Conservation (phyloP, 371 early-diverging fungal species). For the Mucor velutinosus region DNA sequence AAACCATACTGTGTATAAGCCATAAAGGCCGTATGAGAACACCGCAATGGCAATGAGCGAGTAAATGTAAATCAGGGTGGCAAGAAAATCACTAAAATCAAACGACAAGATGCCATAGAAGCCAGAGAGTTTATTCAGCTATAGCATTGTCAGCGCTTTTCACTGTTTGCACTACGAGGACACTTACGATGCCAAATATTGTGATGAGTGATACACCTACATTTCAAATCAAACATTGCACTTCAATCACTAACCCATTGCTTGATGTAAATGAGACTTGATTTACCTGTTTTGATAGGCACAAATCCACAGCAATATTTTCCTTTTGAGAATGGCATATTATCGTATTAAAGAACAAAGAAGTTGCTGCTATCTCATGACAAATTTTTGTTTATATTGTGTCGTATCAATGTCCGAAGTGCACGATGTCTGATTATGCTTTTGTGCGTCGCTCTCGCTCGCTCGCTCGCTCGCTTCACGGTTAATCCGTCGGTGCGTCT, state of each 20-base stretch:
- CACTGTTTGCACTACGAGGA: not conserved
- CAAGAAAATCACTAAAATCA: constrained; percentile 31
- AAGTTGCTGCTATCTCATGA: not conserved
- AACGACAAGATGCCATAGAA: constrained; percentile 48
- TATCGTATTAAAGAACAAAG: not conserved
- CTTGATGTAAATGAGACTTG: not conserved
- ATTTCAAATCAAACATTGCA: not conserved
- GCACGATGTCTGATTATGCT: not conserved
- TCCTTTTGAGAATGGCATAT: constrained; percentile 29
- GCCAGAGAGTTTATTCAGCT: constrained; percentile 49
- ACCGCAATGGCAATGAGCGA: constrained; percentile 31
- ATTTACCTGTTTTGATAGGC: constrained; percentile 42
- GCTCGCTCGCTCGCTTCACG: not conserved
- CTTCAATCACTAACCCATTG: not conserved
- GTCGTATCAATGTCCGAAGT: constrained; percentile 6
- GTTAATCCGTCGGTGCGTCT: constrained; percentile 4
- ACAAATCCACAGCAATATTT: constrained; percentile 36
- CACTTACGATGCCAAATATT: constrained; percentile 48
- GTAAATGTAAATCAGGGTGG: constrained; percentile 34
- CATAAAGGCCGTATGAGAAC: constrained; percentile 44
- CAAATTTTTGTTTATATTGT: constrained; percentile 1
- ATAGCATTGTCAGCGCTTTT: not conserved
- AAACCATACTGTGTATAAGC: constrained; percentile 33
- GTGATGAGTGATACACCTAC: constrained; percentile 43
- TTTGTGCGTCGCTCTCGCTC: not conserved